These are phyloP conservation scores for Gonium pectorale DNA, from an alignment of 139 green algal species.

Conservation along the genomic window DNA sequence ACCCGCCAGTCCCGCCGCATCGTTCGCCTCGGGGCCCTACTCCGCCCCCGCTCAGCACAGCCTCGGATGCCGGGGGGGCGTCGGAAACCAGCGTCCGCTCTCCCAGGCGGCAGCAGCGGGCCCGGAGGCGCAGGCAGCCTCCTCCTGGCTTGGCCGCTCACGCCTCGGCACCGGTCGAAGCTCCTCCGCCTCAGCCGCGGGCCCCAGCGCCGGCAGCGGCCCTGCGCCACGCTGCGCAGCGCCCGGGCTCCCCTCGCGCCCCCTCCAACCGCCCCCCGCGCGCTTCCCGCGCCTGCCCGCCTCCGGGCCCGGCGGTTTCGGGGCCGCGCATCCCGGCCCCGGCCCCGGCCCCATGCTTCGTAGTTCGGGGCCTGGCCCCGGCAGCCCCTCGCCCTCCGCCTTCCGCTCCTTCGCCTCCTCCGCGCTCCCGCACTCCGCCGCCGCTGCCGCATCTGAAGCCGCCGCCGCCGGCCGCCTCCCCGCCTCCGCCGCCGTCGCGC, in stretches of 20 bases:
- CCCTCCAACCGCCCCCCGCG: neutral
- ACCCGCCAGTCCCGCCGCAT: too few species aligned
- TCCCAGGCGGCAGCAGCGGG: too few species aligned
- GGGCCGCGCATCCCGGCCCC: neutral
- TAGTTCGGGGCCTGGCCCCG: neutral
- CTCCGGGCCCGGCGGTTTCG: neutral
- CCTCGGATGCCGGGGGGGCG: too few species aligned
- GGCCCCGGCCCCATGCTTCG: neutral
- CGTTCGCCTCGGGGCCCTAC: neutral
- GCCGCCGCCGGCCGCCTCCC: neutral
- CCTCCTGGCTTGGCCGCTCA: too few species aligned
- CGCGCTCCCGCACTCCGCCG: neutral
- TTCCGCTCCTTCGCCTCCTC: slow-evolving; percentile 29
- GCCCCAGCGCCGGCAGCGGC: too few species aligned
- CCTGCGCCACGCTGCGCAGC: too few species aligned
- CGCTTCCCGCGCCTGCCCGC: neutral
- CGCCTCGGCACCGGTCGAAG: too few species aligned
- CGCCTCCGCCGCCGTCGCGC: neutral
- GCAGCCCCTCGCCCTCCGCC: neutral
- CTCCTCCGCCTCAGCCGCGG: too few species aligned
- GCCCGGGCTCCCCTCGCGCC: neutral
- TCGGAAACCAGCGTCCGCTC: too few species aligned
- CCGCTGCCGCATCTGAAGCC: neutral
- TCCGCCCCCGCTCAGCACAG: too few species aligned
- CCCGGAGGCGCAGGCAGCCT: too few species aligned